A percentile compares a stretch with the other conserved stretches of the same genome.
Conservation (phyloP, 352 stramenopile species). For the Albugo candida region DNA sequence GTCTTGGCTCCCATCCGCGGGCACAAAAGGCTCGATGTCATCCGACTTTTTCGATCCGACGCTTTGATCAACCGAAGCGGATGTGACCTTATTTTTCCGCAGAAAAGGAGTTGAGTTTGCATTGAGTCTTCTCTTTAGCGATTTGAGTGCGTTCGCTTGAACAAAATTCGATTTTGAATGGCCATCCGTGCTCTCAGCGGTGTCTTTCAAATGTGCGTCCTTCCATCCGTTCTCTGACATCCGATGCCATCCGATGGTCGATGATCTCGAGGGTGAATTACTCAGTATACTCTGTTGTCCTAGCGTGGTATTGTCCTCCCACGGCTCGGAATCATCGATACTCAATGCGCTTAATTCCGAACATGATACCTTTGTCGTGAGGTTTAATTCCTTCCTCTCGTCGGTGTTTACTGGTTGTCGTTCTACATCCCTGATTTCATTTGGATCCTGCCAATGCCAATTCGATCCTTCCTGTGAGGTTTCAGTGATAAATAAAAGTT, state of each 20-base stretch:
- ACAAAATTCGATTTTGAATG: neutral
- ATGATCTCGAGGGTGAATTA: conserved; percentile 8
- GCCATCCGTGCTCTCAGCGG: neutral
- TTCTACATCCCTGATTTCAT: conserved; percentile 7
- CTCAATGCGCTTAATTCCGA: conserved; percentile 59
- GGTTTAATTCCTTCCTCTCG: neutral
- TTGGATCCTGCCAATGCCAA: neutral
- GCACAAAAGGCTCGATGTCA: too few relatives aligned
- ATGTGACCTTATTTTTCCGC: neutral
- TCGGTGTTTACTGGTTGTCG: conserved; percentile 9
- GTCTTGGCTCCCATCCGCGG: conserved; percentile 6
- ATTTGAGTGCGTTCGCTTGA: neutral
- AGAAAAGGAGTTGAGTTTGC: neutral
- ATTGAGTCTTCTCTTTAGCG: neutral
- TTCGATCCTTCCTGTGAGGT: conserved; percentile 11
- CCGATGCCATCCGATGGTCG: conserved; percentile 5
- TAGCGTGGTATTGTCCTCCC: conserved; percentile 13
- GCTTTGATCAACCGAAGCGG: neutral
- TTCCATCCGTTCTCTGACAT: conserved; percentile 1
- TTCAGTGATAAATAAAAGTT: conserved; percentile 31
- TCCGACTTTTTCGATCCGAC: too few relatives aligned
- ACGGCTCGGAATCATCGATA: conserved; percentile 61
- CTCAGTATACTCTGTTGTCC: neutral
- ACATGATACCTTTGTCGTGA: conserved; percentile 1
- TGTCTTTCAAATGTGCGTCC: neutral